A percentile compares a stretch with the other conserved stretches of the same genome.
These are phyloP conservation scores for Euphorbia lathyris DNA, from an alignment of 345 rosid species.

Conservation along the genomic window DNA sequence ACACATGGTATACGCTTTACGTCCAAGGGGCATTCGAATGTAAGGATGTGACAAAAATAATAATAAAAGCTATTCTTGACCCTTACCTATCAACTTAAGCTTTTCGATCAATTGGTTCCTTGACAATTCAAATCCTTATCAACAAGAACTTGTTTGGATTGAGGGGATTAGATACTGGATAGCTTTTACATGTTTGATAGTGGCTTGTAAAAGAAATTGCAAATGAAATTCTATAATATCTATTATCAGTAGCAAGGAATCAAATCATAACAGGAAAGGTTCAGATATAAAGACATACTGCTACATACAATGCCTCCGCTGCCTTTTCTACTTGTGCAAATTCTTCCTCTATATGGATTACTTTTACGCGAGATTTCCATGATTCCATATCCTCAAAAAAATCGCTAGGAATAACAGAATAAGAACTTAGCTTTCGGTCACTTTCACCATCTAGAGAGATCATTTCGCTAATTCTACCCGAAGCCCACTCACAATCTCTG, in stretches of 20 bases:
- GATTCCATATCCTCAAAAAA: slow-evolving; percentile 92
- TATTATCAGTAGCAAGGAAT: background rate
- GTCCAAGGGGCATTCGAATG: no score
- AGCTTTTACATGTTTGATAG: background rate
- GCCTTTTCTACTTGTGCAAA: slow-evolving; percentile 57
- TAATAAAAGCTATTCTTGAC: no score
- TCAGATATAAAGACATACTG: slow-evolving; percentile 42
- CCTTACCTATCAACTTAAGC: no score
- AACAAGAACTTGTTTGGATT: background rate
- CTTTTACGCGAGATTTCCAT: slow-evolving; percentile 86
- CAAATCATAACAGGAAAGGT: slow-evolving; percentile 8
- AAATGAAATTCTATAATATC: background rate
- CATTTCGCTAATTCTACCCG: slow-evolving; percentile 60
- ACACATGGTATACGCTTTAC: no score
- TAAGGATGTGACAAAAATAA: no score
- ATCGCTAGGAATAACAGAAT: slow-evolving; percentile 54
- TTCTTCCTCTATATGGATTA: slow-evolving; percentile 68
- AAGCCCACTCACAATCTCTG: slow-evolving; percentile 70
- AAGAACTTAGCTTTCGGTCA: slow-evolving; percentile 46
- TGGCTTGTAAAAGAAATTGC: background rate
- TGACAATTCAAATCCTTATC: no score
- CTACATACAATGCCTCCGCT: slow-evolving; percentile 65
- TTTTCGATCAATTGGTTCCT: no score
- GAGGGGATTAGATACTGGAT: background rate
- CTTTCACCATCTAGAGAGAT: slow-evolving; percentile 66